Base-by-base conservation (phyloP, 1,139 yeast genomes). In the Pneumocystis murina region DNA sequence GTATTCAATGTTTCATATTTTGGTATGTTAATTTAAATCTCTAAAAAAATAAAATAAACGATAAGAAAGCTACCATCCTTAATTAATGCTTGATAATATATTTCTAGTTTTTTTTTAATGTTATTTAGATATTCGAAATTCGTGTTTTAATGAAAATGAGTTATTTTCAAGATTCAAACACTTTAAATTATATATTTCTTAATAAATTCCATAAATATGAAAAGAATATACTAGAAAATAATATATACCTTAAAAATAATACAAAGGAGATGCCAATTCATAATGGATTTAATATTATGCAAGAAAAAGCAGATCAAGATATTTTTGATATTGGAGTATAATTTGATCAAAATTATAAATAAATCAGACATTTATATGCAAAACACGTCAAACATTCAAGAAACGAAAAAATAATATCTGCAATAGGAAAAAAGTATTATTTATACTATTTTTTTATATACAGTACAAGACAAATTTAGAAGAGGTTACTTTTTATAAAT, bases 391-490 rank as follows among this genome's bases (percentile, higher is more conserved):
- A 43, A 43, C 16, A 43, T 6, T 8, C 24, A 20, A 28, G 55
- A 43, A 20, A 4, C 17, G 63, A 62, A 17, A 30, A 58, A 16
- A 59, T 67, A 8, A 55, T 67, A 20, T 63, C 59, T 16, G 67
- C 67, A 7, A 16, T 64, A 40, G 65, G 67, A 7, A 62, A 63
- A 12, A 61, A 59, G 41, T 65, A 62, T 59, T 76, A 74, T 61
- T 66, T 72, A 1, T 65, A 66, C 12, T 74, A 76, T 67, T 74
- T 74, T 63, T 59, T 10, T 74, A 76, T 65, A 65, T 66, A 61
- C 68, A 69, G 54, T 74, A 76, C 63, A 64, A 65, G 36, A 67
- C 68, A 64, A 69, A 70, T 14, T 68, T 74, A 3, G 75, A 73
- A 62, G 74, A 70, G 62, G 69, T 73, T 5, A 74, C 73, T 63